Conservation (phyloP, 2,329 filamentous ascomycete genomes). For the Aspergillus flavus region DNA sequence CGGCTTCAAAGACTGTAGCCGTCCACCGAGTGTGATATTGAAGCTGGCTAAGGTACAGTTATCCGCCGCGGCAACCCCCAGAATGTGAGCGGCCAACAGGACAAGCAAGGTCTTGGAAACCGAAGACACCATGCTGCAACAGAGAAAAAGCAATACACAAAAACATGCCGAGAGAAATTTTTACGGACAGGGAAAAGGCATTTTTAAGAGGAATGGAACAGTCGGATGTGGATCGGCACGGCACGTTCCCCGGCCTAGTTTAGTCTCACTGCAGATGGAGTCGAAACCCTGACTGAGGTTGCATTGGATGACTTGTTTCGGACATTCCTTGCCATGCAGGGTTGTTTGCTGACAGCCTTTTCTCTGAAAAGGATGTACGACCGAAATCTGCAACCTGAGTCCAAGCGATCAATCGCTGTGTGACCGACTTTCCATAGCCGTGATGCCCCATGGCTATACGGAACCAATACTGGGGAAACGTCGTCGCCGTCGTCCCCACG, state of each 20-base stretch:
- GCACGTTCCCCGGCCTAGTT: background rate
- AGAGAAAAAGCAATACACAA: background rate
- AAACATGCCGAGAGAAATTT: background rate
- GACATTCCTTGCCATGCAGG: background rate
- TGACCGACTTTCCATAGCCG: background rate
- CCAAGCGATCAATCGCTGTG: background rate
- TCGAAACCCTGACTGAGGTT: background rate
- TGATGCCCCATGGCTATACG: slow-evolving; percentile 6
- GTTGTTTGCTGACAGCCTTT: background rate
- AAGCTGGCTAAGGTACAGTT: slow-evolving; percentile 7
- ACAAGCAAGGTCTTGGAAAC: slow-evolving; percentile 2
- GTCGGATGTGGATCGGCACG: background rate
- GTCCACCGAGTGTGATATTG: slow-evolving; percentile 13
- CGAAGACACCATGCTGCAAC: slow-evolving; percentile 1
- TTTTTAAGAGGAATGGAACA: background rate
- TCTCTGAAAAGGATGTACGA: background rate
- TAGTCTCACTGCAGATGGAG: background rate
- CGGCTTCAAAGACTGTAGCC: slow-evolving; percentile 10
- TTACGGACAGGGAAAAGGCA: background rate
- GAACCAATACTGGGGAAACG: slow-evolving; percentile 16
- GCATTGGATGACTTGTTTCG: background rate
- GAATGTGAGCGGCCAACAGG: slow-evolving; percentile 6
- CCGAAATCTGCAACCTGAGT: background rate
- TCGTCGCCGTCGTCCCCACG: slow-evolving; percentile 13
- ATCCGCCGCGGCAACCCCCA: background rate